Percentiles rank a stretch among this genome's conserved stretches.
Conservation (phyloP, 2,329 filamentous ascomycete genomes). For the Metarhizium humberi region DNA sequence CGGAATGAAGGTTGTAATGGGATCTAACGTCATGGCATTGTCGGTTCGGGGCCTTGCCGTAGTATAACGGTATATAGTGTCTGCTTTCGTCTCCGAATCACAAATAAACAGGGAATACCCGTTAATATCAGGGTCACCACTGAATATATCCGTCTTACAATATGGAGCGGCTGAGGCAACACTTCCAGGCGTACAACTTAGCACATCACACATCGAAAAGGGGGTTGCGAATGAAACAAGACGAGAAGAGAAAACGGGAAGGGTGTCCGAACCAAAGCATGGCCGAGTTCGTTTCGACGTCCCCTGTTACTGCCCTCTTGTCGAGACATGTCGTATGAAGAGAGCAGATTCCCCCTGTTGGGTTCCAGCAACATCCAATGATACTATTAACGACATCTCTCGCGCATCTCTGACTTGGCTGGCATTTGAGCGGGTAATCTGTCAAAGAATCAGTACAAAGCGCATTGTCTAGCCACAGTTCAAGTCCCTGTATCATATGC, state of each 20-base stretch:
- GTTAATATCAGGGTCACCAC: slow-evolving; percentile 5
- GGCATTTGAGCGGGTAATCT: slow-evolving; percentile 10
- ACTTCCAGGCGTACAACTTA: neutral
- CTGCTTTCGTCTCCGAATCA: slow-evolving; percentile 9
- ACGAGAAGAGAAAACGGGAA: neutral
- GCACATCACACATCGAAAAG: neutral
- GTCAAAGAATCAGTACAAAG: neutral
- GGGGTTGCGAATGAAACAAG: no score
- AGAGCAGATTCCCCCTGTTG: slow-evolving; percentile 3
- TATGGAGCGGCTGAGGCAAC: slow-evolving; percentile 9
- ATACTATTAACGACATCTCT: slow-evolving; percentile 8
- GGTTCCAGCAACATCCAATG: slow-evolving; percentile 13
- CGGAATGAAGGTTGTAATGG: neutral
- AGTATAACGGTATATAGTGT: slow-evolving; percentile 11
- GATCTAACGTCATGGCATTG: neutral
- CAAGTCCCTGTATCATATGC: neutral
- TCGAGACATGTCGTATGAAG: slow-evolving; percentile 12
- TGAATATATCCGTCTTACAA: slow-evolving; percentile 14
- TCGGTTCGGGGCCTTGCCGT: neutral
- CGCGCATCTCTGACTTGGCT: slow-evolving; percentile 11
- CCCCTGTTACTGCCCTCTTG: neutral
- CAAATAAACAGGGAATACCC: slow-evolving; percentile 14
- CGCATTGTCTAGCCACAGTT: neutral
- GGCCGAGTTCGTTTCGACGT: neutral
- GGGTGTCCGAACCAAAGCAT: slow-evolving; percentile 5